phyloP scores from a whole-genome alignment of 495 filamentous ascomycete species.

The Penicillium maclennaniae region DNA sequence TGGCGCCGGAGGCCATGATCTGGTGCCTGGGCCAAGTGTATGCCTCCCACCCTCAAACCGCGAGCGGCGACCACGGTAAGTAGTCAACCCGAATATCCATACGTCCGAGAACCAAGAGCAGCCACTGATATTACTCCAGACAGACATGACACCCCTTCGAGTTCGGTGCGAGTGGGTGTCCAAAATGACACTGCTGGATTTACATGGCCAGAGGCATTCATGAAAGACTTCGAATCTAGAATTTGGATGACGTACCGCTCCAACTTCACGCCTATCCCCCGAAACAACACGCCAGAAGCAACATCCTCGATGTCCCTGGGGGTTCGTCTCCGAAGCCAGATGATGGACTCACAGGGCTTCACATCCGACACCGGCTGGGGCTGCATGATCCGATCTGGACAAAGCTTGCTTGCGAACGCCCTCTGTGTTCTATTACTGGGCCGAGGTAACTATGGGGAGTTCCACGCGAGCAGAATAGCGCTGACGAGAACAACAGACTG shows the following conservation, averaged over 20 bases:
- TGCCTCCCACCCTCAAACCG: slow-evolving; percentile 18
- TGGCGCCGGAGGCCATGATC: slow-evolving; percentile 60
- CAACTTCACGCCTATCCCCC: slow-evolving; percentile 80
- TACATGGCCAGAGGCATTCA: slow-evolving; percentile 80
- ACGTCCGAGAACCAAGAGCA: background rate
- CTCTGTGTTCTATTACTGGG: slow-evolving; percentile 68
- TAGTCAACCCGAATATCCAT: background rate
- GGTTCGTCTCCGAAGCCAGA: slow-evolving; percentile 76
- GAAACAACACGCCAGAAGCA: slow-evolving; percentile 65
- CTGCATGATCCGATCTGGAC: slow-evolving; percentile 97
- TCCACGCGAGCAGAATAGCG: background rate
- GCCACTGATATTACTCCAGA: background rate
- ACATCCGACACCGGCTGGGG: slow-evolving; percentile 96
- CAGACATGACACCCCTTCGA: background rate
- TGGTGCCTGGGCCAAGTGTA: slow-evolving; percentile 90
- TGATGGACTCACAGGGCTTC: slow-evolving; percentile 79
- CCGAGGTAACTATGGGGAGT: slow-evolving; percentile 51
- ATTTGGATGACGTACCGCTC: slow-evolving; percentile 98
- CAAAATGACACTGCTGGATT: slow-evolving; percentile 30
- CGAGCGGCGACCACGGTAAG: slow-evolving; percentile 20
- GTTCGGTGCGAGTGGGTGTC: background rate
- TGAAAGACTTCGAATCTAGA: slow-evolving; percentile 88
- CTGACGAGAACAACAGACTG: slow-evolving; percentile 59
- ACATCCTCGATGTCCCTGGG: slow-evolving; percentile 74
- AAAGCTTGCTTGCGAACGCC: slow-evolving; percentile 87